Conservation (phyloP, 208 protist genomes). For the Kentomonas sorsogonicus region DNA sequence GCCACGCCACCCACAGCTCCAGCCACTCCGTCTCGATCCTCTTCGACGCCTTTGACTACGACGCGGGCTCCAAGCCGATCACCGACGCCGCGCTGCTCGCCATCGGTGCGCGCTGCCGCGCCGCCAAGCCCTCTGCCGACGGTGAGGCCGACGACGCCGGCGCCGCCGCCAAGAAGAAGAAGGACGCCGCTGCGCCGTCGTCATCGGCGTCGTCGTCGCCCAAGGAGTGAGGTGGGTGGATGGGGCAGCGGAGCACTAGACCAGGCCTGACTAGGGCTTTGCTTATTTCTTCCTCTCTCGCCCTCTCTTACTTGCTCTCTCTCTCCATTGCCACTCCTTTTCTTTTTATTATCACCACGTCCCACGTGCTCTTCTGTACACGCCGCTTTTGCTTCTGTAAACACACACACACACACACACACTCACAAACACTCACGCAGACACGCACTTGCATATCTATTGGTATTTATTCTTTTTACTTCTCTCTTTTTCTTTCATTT, state of each 20-base stretch:
- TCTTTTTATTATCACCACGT: neutral
- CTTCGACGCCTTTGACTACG: conserved; percentile 88
- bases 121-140: conserved; percentile 39
- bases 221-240: too few species aligned
- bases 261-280: neutral
- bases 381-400: too few species aligned
- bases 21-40: conserved; percentile 84
- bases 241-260: neutral
- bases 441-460: neutral
- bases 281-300: conserved; percentile 15
- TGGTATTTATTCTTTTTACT: too few species aligned
- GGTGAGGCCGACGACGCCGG: conserved; percentile 13
- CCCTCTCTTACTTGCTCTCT: too few species aligned
- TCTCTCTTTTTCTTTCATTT: conserved; percentile 13
- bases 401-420: neutral
- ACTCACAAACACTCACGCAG: neutral
- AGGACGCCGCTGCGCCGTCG: conserved; percentile 14
- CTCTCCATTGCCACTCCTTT: neutral
- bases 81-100: conserved; percentile 64
- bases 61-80: conserved; percentile 74
- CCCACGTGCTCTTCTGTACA: too few species aligned
- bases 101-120: conserved; percentile 81
- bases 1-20: conserved; percentile 79
- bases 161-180: conserved; percentile 16
- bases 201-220: too few species aligned